Base-by-base conservation (phyloP, 805 yeast genomes). In the Nematodospora valgi region DNA sequence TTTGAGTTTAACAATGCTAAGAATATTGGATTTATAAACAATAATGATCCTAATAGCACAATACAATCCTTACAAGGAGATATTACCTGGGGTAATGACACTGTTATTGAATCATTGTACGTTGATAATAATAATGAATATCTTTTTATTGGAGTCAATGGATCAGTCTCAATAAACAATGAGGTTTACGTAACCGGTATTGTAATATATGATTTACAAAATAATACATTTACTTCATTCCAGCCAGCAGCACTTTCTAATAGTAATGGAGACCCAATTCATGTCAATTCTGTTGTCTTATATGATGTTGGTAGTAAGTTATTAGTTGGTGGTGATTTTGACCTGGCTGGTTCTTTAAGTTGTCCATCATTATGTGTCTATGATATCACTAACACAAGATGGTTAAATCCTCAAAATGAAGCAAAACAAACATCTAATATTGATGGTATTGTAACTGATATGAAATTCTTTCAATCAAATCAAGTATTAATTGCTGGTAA, bases 291-390 rank as follows among this genome's bases (percentile, higher is more conserved):
- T 4, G 47, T 68, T 35, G 69, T 54, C 4, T 50, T 54, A 23
- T 56, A 58, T 39, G 68, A 62, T 28, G 47, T 50, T 17, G 51
- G 46, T 5, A 44, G 51, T n/a, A 46, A 51, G 33, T 58, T 87
- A 18, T 64, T 80, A 20, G 85, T 85, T 9, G 95, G 84, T 25
- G 96, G 97, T 16, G 66, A 72, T 27, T 87, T 85, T 52, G 71
- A 68, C 14, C 53, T 65, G 14, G 80, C 84, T 2, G 80, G 82
- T 0, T 61, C 75, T 4, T 58, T 72, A 21, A 56, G 60, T 17
- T 88, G 96, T 57, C 54, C 65, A 2, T 71, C 76, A 1, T 56
- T 89, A 23, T 88, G 96, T 54, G 59, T 81, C 23, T 86, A 75
- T 52, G 80, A 81, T 47, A 54, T 78, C 41, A 51, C 58, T 3